Evolutionary conservation across 2,329 filamentous ascomycete species (phyloP), one percentile per base, ranked within the genome.

Genomic region (Botryotinia calthae): DNA sequence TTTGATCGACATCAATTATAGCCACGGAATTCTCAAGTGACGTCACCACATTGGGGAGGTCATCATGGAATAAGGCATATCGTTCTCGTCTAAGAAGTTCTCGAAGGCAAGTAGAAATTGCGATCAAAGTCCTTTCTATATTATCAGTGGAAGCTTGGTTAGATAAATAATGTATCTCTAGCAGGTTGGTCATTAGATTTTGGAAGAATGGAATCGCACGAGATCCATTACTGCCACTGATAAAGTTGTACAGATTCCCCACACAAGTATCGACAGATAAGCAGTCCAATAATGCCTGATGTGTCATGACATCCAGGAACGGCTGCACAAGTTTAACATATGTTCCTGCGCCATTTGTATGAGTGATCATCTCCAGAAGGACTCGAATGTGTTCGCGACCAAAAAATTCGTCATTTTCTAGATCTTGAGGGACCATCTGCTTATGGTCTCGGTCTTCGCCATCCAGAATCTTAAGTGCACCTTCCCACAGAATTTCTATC

Each of bases 401-500:
- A 66, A 37, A 51, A 37, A 73, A 44, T 0, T 74, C 66, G 9
- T 71, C 69, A 12, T 48, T 67, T 10, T 76, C 74, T 28, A 77
- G 70, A 61, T 77, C 75, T 62, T 72, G 58, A 7, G 73, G 66
- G 8, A 77, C 40, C 61, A 72, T 72, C 34, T 75, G 75, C 54
- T 76, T 76, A 54, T 51, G 70, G 16, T 74, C 72, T 51, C 69
- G 61, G 48, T 77, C 73, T 4, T 67, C 73, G 4, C 56, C 72
- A 51, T 75, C 59, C 34, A 77, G 58, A n/a, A 77, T 75, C 1
- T 61, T 37, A 12, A 75, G 66, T n/a, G 73, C 75, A 56, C 67
- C 69, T 16, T 46, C 44, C 75, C 76, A 77, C 25, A 76, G 63
- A 18, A 44, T 25, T 59, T 71, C 40, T 7, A 73, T 77, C 3